Evolutionary conservation across 2,329 filamentous ascomycete genomes (phyloP), one percentile per base, ranked within the genome.

Genomic region (Trichoderma koningii): DNA sequence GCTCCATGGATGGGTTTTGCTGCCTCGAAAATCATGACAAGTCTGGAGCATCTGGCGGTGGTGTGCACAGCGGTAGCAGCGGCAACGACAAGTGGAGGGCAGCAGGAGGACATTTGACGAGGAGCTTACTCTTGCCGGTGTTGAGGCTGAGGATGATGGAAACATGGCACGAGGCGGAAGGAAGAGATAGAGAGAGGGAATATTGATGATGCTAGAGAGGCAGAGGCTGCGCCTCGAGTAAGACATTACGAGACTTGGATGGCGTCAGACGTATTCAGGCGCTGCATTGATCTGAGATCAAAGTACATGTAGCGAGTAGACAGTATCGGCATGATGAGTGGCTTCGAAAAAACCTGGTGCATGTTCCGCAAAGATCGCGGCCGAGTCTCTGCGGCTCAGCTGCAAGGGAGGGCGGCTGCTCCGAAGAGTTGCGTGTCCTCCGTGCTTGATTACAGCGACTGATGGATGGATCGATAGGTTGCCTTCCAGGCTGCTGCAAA

Each of bases 361-460:
- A 53, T 38, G n/a, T 38, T 21, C 51, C 30, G 51, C n/a, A n/a
- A 45, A 10, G 19, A 41, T 41, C 21, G 30, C 30, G 21, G 51
- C 23, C 51, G 12, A 38, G 44, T 21, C n/a, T 10, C 44, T 45
- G 34, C 44, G 30, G 51, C 51, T 38, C 51, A 55, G 51, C 51
- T 55, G 51, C 51, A 55, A 41, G 51, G 51, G 51, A 55, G 51
- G 30, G n/a, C 30, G 51, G 51, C 30, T 38, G n/a, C 51, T 38
- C 51, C 51, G 51, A 55, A 55, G 51, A 41, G 51, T 55, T 55
- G 51, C 51, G 19, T 55, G 26, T 52, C 19, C 30, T 34, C 30
- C 30, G 3, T 28, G 7, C 28, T 28, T 42, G 17, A 2, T 3
- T n/a, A 19, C 28, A 34, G 14, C 9, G 30, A n/a, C n/a, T 19